phyloP scores from a whole-genome alignment of 768 basidiomycete species.

The Mycena filopes region DNA sequence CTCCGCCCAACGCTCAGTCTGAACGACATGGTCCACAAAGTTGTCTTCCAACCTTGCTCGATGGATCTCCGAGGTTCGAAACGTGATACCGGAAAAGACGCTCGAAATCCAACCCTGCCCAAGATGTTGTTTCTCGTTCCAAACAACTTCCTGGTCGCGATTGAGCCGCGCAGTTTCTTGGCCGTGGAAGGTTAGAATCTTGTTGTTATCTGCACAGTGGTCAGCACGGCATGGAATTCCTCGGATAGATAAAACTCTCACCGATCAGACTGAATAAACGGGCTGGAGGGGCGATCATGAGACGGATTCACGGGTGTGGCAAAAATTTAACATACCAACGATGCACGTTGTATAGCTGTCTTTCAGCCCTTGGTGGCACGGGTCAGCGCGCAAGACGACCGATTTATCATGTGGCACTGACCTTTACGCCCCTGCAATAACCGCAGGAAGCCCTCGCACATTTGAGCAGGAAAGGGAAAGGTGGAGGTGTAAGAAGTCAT shows the following conservation, averaged over 20 bases:
- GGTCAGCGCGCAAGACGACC: neutral
- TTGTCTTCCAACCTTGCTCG: slow-evolving; percentile 53
- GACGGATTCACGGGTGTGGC: neutral
- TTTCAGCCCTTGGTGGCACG: slow-evolving; percentile 36
- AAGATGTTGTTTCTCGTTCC: too few relatives aligned
- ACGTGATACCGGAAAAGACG: slow-evolving; percentile 52
- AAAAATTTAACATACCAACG: slow-evolving; percentile 45
- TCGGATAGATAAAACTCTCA: slow-evolving; percentile 43
- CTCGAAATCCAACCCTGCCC: slow-evolving; percentile 46
- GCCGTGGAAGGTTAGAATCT: slow-evolving; percentile 66
- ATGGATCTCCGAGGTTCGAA: slow-evolving; percentile 56
- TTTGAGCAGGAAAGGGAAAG: slow-evolving; percentile 60
- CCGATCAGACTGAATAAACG: slow-evolving; percentile 60
- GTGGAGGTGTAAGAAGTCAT: slow-evolving; percentile 70
- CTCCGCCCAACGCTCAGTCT: slow-evolving; percentile 59
- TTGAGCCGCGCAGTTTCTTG: slow-evolving; percentile 64
- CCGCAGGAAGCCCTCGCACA: slow-evolving; percentile 58
- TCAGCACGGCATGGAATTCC: too few relatives aligned
- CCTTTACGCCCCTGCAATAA: slow-evolving; percentile 57
- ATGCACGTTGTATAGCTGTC: slow-evolving; percentile 58
- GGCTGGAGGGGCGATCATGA: slow-evolving; percentile 45
- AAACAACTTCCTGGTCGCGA: slow-evolving; percentile 60
- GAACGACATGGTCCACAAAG: slow-evolving; percentile 67
- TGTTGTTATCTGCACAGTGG: slow-evolving; percentile 60
- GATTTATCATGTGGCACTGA: neutral